A percentile compares a stretch with the other conserved stretches of the same genome.
Evolutionary conservation across 2,329 filamentous ascomycete genomes (phyloP).

Genomic region (Claviceps pazoutovae): DNA sequence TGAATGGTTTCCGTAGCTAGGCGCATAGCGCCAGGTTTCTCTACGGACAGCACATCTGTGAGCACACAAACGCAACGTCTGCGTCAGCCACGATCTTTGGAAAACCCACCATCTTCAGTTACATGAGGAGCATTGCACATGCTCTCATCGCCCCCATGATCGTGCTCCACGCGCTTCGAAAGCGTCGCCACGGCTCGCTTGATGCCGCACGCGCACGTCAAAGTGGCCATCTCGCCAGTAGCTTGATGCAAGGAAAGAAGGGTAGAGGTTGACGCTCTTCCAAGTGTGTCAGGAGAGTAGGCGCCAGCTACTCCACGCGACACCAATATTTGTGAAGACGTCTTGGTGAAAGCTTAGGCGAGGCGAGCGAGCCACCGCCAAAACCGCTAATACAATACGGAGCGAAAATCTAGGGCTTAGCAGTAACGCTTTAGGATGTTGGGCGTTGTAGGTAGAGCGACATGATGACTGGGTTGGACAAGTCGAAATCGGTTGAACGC

Average conservation of each 20-base stretch:
- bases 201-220: conserved; percentile 8
- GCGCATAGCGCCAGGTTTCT: conserved; percentile 14
- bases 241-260: background rate
- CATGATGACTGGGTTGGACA: background rate
- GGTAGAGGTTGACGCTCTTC: conserved; percentile 4
- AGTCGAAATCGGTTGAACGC: background rate
- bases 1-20: conserved; percentile 23
- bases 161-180: conserved; percentile 6
- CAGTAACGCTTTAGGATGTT: background rate
- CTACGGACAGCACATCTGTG: background rate
- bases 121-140: background rate
- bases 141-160: conserved; percentile 6
- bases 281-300: conserved; percentile 7
- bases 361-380: conserved; percentile 3
- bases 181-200: conserved; percentile 6
- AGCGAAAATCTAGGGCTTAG: background rate
- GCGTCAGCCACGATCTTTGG: background rate
- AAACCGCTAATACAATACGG: background rate
- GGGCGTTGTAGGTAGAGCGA: background rate
- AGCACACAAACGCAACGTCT: background rate
- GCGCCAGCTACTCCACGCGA: conserved; percentile 13
- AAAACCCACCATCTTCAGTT: background rate
- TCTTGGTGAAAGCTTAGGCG: conserved; percentile 6
- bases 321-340: conserved; percentile 17
- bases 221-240: conserved; percentile 7